Conservation (phyloP, 805 yeast genomes). For the Yarrowia sp. region DNA sequence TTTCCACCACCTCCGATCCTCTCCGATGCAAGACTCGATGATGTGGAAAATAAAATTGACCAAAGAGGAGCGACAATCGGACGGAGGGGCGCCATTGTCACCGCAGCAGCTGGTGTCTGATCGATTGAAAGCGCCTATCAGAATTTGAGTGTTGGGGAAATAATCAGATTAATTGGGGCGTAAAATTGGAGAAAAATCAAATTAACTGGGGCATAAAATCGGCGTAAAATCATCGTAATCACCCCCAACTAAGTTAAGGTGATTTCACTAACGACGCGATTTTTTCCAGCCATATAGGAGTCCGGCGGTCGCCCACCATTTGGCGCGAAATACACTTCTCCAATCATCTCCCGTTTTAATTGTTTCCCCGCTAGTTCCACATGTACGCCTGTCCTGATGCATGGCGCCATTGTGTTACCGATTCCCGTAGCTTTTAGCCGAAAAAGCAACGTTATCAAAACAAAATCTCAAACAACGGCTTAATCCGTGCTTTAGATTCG, state of each 20-base stretch:
- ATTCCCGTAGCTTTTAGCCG: slow-evolving; percentile 26
- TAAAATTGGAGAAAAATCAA: too few species aligned
- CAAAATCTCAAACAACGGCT: slow-evolving; percentile 30
- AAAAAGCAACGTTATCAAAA: slow-evolving; percentile 30
- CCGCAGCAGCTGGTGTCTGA: background rate
- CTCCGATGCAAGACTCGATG: slow-evolving; percentile 22
- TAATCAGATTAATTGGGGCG: too few species aligned
- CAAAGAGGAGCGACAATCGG: background rate
- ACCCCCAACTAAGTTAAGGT: too few species aligned
- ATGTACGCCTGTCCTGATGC: slow-evolving; percentile 17
- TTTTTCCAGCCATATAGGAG: too few species aligned
- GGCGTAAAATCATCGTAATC: too few species aligned
- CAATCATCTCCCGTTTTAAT: background rate
- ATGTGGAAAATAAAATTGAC: background rate
- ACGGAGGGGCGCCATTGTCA: background rate
- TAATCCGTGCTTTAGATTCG: slow-evolving; percentile 10
- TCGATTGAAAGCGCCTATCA: background rate
- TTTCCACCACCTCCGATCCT: slow-evolving; percentile 4
- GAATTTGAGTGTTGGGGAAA: too few species aligned
- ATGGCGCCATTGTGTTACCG: slow-evolving; percentile 31
- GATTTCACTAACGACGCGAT: too few species aligned
- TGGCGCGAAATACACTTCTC: background rate
- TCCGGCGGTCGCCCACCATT: background rate
- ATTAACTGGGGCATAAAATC: too few species aligned
- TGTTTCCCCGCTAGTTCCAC: slow-evolving; percentile 6